A percentile compares a stretch with the other conserved stretches of the same genome.
Conservation (phyloP, 2,329 filamentous ascomycete genomes). For the Ophiostoma pallidulum region DNA sequence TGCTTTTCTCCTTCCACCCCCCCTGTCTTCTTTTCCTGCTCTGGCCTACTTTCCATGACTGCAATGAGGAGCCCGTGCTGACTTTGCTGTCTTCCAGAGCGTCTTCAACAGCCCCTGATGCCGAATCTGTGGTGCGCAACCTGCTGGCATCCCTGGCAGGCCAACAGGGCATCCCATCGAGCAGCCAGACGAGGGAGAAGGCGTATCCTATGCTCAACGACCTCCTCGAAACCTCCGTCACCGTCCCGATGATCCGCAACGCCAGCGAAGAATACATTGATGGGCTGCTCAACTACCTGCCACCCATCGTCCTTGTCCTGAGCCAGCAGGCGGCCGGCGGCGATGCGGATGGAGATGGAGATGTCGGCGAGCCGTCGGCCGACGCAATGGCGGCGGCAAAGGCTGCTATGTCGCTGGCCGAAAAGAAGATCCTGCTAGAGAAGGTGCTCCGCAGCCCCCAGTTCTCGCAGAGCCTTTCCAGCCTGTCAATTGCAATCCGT, state of each 20-base stretch:
- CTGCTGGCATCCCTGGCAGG: slow-evolving; percentile 75
- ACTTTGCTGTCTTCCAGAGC: slow-evolving; percentile 35
- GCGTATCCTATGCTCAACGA: slow-evolving; percentile 78
- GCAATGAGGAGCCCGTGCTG: background rate
- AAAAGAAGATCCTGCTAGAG: slow-evolving; percentile 74
- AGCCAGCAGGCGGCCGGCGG: slow-evolving; percentile 56
- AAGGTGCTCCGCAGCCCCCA: slow-evolving; percentile 83
- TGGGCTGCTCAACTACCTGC: slow-evolving; percentile 66
- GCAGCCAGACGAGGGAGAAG: slow-evolving; percentile 41
- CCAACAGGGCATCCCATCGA: slow-evolving; percentile 31
- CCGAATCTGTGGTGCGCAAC: slow-evolving; percentile 72
- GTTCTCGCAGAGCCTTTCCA: slow-evolving; percentile 76
- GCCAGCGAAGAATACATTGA: slow-evolving; percentile 60
- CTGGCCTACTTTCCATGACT: background rate
- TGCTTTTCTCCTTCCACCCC: background rate
- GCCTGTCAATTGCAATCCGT: slow-evolving; percentile 75
- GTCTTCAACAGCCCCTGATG: slow-evolving; percentile 52
- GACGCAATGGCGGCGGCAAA: slow-evolving; percentile 64
- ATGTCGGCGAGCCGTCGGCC: slow-evolving; percentile 53
- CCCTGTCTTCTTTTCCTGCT: background rate
- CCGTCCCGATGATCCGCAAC: slow-evolving; percentile 63
- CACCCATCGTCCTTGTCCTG: slow-evolving; percentile 67
- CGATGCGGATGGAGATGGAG: slow-evolving; percentile 34
- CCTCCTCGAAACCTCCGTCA: slow-evolving; percentile 68
- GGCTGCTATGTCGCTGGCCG: slow-evolving; percentile 58